A percentile compares a stretch with the other conserved stretches of the same genome.
Conservation (phyloP, 768 basidiomycete species). For the Amanita rubescens region DNA sequence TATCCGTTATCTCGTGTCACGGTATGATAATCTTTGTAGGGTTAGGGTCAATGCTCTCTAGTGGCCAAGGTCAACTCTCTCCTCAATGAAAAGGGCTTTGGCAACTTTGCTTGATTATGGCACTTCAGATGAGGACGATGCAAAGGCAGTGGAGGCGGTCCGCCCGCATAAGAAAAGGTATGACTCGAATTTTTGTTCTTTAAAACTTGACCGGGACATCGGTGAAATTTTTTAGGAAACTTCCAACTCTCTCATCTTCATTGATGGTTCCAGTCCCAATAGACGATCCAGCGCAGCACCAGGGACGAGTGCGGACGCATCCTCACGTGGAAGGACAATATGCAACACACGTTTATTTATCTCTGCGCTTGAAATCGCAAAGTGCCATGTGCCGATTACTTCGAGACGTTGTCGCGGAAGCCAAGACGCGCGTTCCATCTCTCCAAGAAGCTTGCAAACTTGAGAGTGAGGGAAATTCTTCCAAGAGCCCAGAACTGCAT, state of each 20-base stretch:
- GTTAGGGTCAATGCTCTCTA: constrained; percentile 17
- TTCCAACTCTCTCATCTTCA: constrained; percentile 50
- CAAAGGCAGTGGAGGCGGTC: neutral
- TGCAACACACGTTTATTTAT: constrained; percentile 71
- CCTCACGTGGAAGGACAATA: constrained; percentile 88
- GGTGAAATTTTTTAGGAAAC: constrained; percentile 34
- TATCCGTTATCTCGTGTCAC: neutral
- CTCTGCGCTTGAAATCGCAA: constrained; percentile 38
- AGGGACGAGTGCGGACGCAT: constrained; percentile 67
- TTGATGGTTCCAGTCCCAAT: constrained; percentile 42
- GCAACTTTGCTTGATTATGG: constrained; percentile 39
- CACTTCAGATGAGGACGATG: constrained; percentile 40
- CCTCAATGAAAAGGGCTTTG: constrained; percentile 29
- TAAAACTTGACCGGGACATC: no score
- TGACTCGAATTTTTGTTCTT: neutral
- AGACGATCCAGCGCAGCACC: constrained; percentile 75
- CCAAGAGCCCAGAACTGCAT: constrained; percentile 49
- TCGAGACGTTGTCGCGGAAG: constrained; percentile 33
- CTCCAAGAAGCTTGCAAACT: constrained; percentile 37
- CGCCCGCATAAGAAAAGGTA: constrained; percentile 37
- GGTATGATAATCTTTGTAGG: constrained; percentile 3
- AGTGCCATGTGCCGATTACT: constrained; percentile 41
- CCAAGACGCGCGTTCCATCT: constrained; percentile 37
- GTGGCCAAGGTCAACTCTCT: neutral
- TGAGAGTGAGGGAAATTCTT: constrained; percentile 8